Evolutionary conservation across 1,284 basidiomycete genomes (phyloP), one percentile per base, ranked within the genome.

Genomic region (Moesziomyces antarcticus): DNA sequence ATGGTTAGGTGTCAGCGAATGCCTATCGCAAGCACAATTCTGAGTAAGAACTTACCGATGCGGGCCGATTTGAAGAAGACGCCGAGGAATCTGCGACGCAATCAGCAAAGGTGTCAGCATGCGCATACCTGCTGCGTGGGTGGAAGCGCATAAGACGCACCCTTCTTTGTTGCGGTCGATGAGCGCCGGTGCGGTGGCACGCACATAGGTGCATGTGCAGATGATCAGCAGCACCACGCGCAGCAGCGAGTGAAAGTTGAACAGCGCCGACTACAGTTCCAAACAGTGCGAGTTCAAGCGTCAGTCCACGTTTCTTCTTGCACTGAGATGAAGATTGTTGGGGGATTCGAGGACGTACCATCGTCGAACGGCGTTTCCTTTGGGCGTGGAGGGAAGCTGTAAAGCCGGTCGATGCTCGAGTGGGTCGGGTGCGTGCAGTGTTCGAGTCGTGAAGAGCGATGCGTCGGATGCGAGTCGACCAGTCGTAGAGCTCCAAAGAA

Each of bases 131-230:
- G 11, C 16, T 9, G 3, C 25, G 24, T 10, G 14, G 20, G 21
- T 42, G 5, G 21, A 5, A 41, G 40, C 8, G 22, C 1, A 6
- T 42, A 7, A 24, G 3, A 56, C 80, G 45, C 56, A 82, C 95
- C 96, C 97, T 85, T 93, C 88, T 86, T 94, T 94, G 85, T 99
- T 98, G 67, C 92, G 88, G 85, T 99, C 97, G 27, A 99, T 88
- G 8, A 99, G 86, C 24, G 92, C 88, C 5, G 96, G 96, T 5
- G 93, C 91, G 3, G 93, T 90, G 0, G 93, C 91, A 56, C 96
- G 90, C 18, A 96, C 88, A 84, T 99, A 99, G 3, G 97, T 96
- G 87, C 94, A 97, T 46, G 96, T 98, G 87, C 97, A 99, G 68
- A 98, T 94, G 83, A 92, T 87, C 53, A 99, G 89, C 18, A 99